Evolutionary conservation across 2,329 filamentous ascomycete species (phyloP), one percentile per base, ranked within the genome.

Genomic region (Aspergillus novoparasiticus): DNA sequence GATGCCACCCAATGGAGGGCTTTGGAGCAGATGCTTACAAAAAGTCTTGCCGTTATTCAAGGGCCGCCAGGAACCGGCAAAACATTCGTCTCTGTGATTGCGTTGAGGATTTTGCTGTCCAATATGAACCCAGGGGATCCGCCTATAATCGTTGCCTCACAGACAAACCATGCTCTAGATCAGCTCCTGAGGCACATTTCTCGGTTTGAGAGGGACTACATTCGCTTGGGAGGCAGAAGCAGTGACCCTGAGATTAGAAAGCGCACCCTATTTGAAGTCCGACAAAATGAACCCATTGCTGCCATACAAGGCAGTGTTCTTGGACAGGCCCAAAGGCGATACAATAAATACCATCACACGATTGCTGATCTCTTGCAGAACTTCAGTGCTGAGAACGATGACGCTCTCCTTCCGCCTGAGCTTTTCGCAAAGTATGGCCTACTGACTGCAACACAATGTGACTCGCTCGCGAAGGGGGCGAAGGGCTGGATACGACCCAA

Each of bases 121-220:
- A 91, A 90, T 59, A 83, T 86, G 71, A 73, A 75, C 2, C 70
- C 73, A 1, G 81, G 77, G 0, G 87, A 89, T 62, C 84, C 88
- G 10, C 91, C 91, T 0, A 88, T 97, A 34, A 83, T 97, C 23
- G 83, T 97, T 4, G 86, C 93, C 0, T 93, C 92, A 9, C 93
- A 97, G 70, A 97, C 93, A 0, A 97, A 97, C 63, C 93, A 97
- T 76, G 93, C 93, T 0, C 80, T 97, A 0, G 93, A 97, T 69
- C 93, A 97, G 72, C 81, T 97, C 0, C 81, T 97, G 0, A 79
- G 80, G 1, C 86, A 89, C 60, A 82, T 93, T 19, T 81, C 87
- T 1, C 72, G 80, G 6, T 90, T 90, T 68, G 88, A 90, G 68
- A 75, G 79, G 0, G 83, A 86, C 1, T 88, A 93, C 62, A 79